Evolutionary conservation across 2,329 filamentous ascomycete species (phyloP).

Genomic region (Fusarium fujikuroi): DNA sequence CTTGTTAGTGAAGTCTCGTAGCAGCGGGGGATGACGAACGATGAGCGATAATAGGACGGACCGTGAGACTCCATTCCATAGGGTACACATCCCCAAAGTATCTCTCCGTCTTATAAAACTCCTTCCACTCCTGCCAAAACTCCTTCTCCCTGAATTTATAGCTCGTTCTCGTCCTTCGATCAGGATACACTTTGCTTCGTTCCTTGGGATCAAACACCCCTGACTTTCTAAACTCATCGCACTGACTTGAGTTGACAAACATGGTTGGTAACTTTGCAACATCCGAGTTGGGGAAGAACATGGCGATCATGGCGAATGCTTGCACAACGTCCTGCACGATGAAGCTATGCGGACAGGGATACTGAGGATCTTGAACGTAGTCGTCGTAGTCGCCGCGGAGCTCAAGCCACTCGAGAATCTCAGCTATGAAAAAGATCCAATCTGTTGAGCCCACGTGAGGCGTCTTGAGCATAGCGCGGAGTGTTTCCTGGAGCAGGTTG

Average conservation of each 20-base stretch:
- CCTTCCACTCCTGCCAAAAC: constrained; percentile 42
- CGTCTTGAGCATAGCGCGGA: constrained; percentile 28
- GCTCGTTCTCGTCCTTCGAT: constrained; percentile 40
- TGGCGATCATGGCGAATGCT: constrained; percentile 40
- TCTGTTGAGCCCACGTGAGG: constrained; percentile 23
- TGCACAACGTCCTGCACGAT: constrained; percentile 41
- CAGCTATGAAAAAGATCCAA: constrained; percentile 41
- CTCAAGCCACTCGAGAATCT: constrained; percentile 40
- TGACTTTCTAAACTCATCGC: constrained; percentile 29
- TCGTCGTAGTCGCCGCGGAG: constrained; percentile 32
- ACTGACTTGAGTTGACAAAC: constrained; percentile 32
- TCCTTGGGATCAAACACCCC: constrained; percentile 36
- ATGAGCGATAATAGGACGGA: too few relatives aligned
- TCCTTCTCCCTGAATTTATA: constrained; percentile 34
- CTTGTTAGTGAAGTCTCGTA: too few relatives aligned
- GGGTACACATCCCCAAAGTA: constrained; percentile 40
- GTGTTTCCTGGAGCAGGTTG: constrained; percentile 26
- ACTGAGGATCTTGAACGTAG: constrained; percentile 21
- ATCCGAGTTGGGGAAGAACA: constrained; percentile 42
- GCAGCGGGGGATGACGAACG: too few relatives aligned
- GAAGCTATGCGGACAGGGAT: constrained; percentile 43
- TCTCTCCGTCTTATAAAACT: constrained; percentile 11
- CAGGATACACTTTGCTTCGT: constrained; percentile 34
- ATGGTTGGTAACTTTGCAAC: constrained; percentile 18
- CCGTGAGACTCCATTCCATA: constrained; percentile 1